Evolutionary conservation across 768 basidiomycete genomes (phyloP), one percentile per base, ranked within the genome.

Genomic region (Austroboletus eburneus): DNA sequence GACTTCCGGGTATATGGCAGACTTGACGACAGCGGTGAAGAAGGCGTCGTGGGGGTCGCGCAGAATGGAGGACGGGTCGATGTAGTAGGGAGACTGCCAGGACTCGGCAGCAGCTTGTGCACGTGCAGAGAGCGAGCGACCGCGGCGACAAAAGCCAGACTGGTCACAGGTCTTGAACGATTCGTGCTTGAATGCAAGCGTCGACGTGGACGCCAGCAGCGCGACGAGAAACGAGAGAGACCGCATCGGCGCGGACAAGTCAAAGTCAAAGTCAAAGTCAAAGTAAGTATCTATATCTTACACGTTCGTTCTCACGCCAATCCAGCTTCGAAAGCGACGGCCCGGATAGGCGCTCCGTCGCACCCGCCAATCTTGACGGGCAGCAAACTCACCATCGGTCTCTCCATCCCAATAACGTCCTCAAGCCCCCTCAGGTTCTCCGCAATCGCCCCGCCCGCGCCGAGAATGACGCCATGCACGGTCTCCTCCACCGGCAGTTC

Each of bases 91-190:
- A 1, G 94, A 96, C 32, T 68, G 72, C 88, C 93, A 97, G 4
- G 73, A 66, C 12, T 72, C 64, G 24, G 68, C 66, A 8, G 76
- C 73, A 43, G 78, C 79, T 33, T 71, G 71, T 5, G 90, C 87
- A 39, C 91, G 81, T 9, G 77, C 72, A 48, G 91, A 79, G 37
- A 99, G 79, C 0, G 86, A 87, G 39, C 95, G 83, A 42, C 93
- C 91, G 37, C 86, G 70, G n/a, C 90, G 80, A 72, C 96, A 98
- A 69, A 99, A 98, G 17, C 89, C 93, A 1, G 91, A 80, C 67
- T 98, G 91, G n/a, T 77, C 75, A 61, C 96, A 98, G 47, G 82
- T 91, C 68, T 96, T 97, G 77, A 94, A 99, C 68, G 97, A 91
- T 49, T 85, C 77, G 17, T 75, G 70, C 70, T 89, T 89, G 68